Conservation (phyloP, 2,329 filamentous ascomycete genomes). For the Albifimbria verrucaria region DNA sequence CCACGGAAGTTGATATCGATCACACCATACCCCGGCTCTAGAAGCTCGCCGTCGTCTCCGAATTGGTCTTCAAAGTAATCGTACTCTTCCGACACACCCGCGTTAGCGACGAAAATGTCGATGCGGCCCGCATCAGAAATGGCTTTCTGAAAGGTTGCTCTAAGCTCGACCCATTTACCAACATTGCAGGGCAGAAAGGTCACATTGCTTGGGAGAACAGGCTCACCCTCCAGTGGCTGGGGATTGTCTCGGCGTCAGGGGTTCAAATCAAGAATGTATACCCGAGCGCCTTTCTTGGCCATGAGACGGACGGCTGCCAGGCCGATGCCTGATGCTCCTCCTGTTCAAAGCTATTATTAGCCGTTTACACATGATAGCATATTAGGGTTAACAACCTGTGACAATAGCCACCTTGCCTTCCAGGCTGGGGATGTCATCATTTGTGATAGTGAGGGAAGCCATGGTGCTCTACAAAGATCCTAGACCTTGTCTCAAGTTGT, state of each 20-base stretch:
- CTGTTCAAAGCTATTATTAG: no score
- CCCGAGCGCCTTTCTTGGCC: slow-evolving; percentile 19
- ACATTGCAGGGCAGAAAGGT: slow-evolving; percentile 23
- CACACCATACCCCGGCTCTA: slow-evolving; percentile 22
- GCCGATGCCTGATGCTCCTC: slow-evolving; percentile 26
- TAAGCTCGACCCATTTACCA: slow-evolving; percentile 21
- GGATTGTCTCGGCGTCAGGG: slow-evolving; percentile 5
- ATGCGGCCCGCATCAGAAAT: slow-evolving; percentile 12
- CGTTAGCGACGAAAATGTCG: slow-evolving; percentile 31
- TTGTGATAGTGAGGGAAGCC: not conserved
- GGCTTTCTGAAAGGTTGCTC: slow-evolving; percentile 13
- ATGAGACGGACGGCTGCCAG: slow-evolving; percentile 26
- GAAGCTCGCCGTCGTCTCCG: slow-evolving; percentile 22
- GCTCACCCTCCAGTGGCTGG: not conserved
- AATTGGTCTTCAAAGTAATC: slow-evolving; percentile 28
- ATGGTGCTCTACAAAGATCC: not conserved
- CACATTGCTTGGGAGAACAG: slow-evolving; percentile 10
- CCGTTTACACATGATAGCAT: no score
- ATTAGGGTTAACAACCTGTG: no score
- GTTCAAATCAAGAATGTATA: slow-evolving; percentile 25
- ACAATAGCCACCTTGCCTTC: not conserved
- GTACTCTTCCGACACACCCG: slow-evolving; percentile 25
- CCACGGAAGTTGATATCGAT: slow-evolving; percentile 31
- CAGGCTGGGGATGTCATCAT: not conserved
- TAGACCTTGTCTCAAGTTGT: no score